phyloP scores from a whole-genome alignment of 768 basidiomycete genomes.

The Auriscalpium orientale region DNA sequence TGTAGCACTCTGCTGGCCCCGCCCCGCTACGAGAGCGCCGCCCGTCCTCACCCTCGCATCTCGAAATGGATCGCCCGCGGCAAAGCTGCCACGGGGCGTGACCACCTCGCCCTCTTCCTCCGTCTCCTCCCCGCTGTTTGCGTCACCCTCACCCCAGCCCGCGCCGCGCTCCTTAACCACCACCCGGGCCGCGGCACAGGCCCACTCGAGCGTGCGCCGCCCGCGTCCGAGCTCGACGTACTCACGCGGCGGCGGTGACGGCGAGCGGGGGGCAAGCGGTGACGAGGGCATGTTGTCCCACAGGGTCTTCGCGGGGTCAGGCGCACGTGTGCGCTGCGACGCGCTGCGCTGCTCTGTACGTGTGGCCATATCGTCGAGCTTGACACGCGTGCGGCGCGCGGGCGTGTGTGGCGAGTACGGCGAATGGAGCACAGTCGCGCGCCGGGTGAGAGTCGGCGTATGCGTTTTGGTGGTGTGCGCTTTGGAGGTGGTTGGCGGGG shows the following conservation, averaged over 20 bases:
- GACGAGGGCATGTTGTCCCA: conserved; percentile 14
- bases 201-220: conserved; percentile 29
- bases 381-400: conserved; percentile 16
- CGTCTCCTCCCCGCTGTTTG: conserved; percentile 49
- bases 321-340: conserved; percentile 16
- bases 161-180: conserved; percentile 34
- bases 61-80: conserved; percentile 2
- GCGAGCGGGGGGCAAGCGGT: conserved; percentile 10
- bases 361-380: conserved; percentile 27
- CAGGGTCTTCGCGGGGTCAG: conserved; percentile 14
- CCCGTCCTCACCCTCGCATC: background rate
- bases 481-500: background rate
- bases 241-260: conserved; percentile 20
- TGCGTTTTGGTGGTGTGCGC: background rate
- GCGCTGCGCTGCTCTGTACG: conserved; percentile 23
- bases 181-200: conserved; percentile 28
- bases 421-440: conserved; percentile 3
- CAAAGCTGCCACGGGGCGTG: conserved; percentile 39
- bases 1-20: background rate
- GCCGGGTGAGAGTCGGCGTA: conserved; percentile 2
- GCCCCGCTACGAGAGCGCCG: background rate
- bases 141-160: conserved; percentile 10
- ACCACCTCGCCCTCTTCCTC: conserved; percentile 54
- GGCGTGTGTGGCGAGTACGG: conserved; percentile 10
- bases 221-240: conserved; percentile 20